Conservation (phyloP, 805 yeast species). For the Wickerhamiella sergipiensis region DNA sequence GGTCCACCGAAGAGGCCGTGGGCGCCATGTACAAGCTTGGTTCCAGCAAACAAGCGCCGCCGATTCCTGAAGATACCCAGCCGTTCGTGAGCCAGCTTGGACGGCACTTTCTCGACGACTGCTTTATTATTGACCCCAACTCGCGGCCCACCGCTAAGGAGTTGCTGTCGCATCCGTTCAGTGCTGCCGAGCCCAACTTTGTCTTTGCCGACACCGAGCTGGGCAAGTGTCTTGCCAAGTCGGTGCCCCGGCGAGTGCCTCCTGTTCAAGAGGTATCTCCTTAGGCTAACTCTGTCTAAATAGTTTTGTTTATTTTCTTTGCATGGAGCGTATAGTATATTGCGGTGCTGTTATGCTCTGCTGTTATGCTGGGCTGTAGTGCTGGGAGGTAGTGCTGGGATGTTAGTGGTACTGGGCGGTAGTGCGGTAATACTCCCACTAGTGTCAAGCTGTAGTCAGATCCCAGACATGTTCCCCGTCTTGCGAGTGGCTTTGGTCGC, state of each 20-base stretch:
- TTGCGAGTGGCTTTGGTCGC: constrained; percentile 11
- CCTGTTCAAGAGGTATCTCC: not conserved
- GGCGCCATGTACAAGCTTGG: constrained; percentile 88
- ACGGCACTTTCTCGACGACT: constrained; percentile 53
- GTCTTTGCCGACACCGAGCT: constrained; percentile 13
- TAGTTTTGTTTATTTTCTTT: too few relatives aligned
- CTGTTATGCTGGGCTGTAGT: too few relatives aligned
- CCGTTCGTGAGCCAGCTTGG: constrained; percentile 53
- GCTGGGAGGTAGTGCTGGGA: too few relatives aligned
- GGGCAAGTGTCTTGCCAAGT: constrained; percentile 6
- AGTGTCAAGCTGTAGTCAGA: too few relatives aligned
- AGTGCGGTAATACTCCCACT: too few relatives aligned
- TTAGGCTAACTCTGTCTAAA: not conserved
- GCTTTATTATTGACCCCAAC: constrained; percentile 72
- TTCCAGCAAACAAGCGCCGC: constrained; percentile 79
- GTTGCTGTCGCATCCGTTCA: constrained; percentile 14
- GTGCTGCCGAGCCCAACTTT: constrained; percentile 8
- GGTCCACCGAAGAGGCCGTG: constrained; percentile 91
- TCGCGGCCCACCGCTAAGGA: constrained; percentile 67
- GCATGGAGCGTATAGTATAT: too few relatives aligned
- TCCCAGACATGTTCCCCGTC: constrained; percentile 15
- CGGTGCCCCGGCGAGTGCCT: not conserved
- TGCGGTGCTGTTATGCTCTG: too few relatives aligned
- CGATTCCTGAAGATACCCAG: constrained; percentile 80
- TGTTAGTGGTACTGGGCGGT: too few relatives aligned